Evolutionary conservation across 2,329 filamentous ascomycete genomes (phyloP), one percentile per base, ranked within the genome.

Genomic region (Samsoniella hepiali): DNA sequence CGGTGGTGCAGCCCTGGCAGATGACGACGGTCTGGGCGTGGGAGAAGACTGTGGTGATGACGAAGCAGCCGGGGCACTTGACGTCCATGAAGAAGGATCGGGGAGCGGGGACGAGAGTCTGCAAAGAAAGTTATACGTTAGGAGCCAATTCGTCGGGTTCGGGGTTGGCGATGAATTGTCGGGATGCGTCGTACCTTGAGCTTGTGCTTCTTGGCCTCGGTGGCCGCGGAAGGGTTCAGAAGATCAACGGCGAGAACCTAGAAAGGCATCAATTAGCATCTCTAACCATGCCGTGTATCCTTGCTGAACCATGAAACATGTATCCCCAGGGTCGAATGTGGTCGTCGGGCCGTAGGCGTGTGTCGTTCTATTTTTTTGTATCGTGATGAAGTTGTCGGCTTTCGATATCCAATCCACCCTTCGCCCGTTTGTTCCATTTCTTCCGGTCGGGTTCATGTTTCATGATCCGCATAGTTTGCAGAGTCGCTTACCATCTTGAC

Each of bases 41-140:
- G 70, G 94, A 98, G 91, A 98, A 99, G 83, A 99, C 95, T 81
- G 95, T 99, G 82, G 95, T 99, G 88, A 99, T 99, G 82, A 93
- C 97, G 90, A 98, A 99, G 91, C 95, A 99, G 77, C 95, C 95
- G 80, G 95, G 95, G 91, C 95, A 99, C 91, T 99, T 99, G 87
- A 99, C 95, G 81, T 99, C 95, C 95, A 99, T 99, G 91, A 99
- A 99, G 91, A 98, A 99, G 73, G 94, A 98, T 81, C 95, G 92
- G 76, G 95, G 95, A 72, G 88, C 90, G 76, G 95, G 95, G 79
- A 99, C 95, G 76, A 99, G 91, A 73, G 87, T 93, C 93, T 96
- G 72, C 47, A 36, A 10, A 34, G 8, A 45, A 15, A 53, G 38
- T 15, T 44, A 22, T 3, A 45, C 60, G 64, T 68, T 65, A 68